A percentile compares a stretch with the other conserved stretches of the same genome.
These are phyloP conservation scores for Colletotrichum brevisporum DNA, from an alignment of 2,329 filamentous ascomycete species.

Conservation along the genomic window DNA sequence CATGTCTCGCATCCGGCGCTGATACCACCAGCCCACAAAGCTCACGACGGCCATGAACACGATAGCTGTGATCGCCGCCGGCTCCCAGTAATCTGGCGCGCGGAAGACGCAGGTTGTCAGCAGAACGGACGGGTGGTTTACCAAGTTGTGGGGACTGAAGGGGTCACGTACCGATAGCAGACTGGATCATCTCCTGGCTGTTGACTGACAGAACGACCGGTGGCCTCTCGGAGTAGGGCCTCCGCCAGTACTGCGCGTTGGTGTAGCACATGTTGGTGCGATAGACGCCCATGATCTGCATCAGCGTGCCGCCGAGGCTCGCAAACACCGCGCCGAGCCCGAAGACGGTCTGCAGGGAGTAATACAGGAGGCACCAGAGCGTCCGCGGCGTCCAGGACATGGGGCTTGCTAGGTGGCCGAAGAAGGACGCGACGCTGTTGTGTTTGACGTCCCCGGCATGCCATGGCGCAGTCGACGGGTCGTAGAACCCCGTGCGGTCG, in stretches of 20 bases:
- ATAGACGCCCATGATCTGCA: constrained; percentile 48
- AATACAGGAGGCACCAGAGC: constrained; percentile 43
- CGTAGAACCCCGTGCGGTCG: constrained; percentile 41
- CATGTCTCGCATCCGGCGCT: constrained; percentile 45
- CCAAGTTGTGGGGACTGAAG: neutral
- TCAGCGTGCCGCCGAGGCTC: constrained; percentile 44
- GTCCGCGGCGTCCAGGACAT: constrained; percentile 23
- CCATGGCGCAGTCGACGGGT: constrained; percentile 40
- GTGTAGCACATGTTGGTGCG: constrained; percentile 43
- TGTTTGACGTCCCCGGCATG: constrained; percentile 4
- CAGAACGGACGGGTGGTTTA: neutral
- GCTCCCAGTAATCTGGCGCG: constrained; percentile 41
- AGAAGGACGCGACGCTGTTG: neutral
- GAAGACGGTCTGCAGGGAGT: constrained; percentile 34
- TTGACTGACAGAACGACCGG: constrained; percentile 40
- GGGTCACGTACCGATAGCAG: constrained; percentile 3
- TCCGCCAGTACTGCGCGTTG: constrained; percentile 42
- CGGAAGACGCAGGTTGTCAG: neutral
- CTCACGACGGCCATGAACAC: constrained; percentile 45
- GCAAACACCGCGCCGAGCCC: constrained; percentile 59
- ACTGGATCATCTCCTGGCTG: constrained; percentile 40
- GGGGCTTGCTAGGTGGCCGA: constrained; percentile 9
- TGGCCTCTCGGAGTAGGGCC: constrained; percentile 34
- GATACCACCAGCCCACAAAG: constrained; percentile 48
- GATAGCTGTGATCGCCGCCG: constrained; percentile 44